Evolutionary conservation across 305 asterid species (phyloP), one percentile per base, ranked within the genome.

Genomic region (Fraxinus latifolia): DNA sequence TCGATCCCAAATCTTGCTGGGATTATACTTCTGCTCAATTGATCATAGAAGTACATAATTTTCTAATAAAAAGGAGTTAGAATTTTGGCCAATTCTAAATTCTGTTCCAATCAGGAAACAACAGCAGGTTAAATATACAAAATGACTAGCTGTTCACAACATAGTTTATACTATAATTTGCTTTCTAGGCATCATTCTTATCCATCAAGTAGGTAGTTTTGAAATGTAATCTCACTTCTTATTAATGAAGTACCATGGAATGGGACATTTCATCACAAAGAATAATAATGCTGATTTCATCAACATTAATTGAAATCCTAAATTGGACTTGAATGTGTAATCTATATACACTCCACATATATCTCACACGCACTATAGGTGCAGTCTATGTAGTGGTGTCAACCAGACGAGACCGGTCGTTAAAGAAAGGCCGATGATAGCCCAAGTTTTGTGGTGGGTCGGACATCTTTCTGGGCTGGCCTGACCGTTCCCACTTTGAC

Each of bases 181-280:
- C 74, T 77, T 58, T 71, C 17, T 5, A 44, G 27, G 77, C 55
- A 78, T 67, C 53, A 78, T 81, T 81, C n/a, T 79, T 79, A 81
- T 60, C 84, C 80, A 79, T 81, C 89, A 83, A 81, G 84, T 86
- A 78, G 62, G 62, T n/a, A n/a, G 62, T 53, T 53, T 53, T 53
- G 23, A 39, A 17, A 62, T 12, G 17, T 37, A 44, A 1, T 23
- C 8, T 78, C 50, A 34, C 29, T 80, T 68, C 21, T 78, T 17
- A 21, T 62, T n/a, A 15, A 60, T 14, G 37, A 84, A 72, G 84
- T 73, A 25, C 80, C 74, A 39, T 58, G 37, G 71, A 76, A 33
- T 29, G 12, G 80, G 60, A 36, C 76, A 82, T 75, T 79, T 79
- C 74, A 76, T 80, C 67, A 80, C 55, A 42, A 68, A 73, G 77